A percentile compares a stretch with the other conserved stretches of the same genome.
These are phyloP conservation scores for Apiotrichum brassicae DNA, from an alignment of 1,284 basidiomycete genomes.

Conservation along the genomic window DNA sequence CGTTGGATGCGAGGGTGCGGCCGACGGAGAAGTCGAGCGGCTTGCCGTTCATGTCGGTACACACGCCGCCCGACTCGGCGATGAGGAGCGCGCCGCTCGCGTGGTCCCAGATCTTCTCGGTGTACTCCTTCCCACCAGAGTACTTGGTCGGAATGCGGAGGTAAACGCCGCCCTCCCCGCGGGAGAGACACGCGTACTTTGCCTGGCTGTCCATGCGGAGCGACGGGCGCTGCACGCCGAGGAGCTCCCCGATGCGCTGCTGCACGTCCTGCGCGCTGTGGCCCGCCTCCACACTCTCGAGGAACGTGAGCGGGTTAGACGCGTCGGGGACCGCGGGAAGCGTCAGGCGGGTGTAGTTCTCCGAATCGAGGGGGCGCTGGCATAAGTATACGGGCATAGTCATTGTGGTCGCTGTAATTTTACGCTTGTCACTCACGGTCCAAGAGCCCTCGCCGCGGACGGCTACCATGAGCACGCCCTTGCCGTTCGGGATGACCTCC, in stretches of 20 bases:
- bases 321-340: slow-evolving; percentile 35
- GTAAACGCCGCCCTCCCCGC: slow-evolving; percentile 86
- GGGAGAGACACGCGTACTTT: slow-evolving; percentile 82
- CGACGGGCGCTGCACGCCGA: slow-evolving; percentile 60
- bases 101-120: slow-evolving; percentile 96
- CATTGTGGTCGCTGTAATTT: background rate
- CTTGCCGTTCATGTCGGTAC: slow-evolving; percentile 74
- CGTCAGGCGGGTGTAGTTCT: slow-evolving; percentile 32
- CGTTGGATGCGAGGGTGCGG: slow-evolving; percentile 76
- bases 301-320: slow-evolving; percentile 52
- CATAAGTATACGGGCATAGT: background rate
- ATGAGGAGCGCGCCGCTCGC: slow-evolving; percentile 81
- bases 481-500: slow-evolving; percentile 48
- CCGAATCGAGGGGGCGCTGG: slow-evolving; percentile 29
- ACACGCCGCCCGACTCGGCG: slow-evolving; percentile 79
- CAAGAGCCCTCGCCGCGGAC: slow-evolving; percentile 71
- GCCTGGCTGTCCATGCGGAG: slow-evolving; percentile 96
- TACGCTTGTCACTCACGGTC: slow-evolving; percentile 49
- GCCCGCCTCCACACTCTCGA: slow-evolving; percentile 89
- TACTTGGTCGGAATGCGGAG: slow-evolving; percentile 74
- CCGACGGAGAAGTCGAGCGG: slow-evolving; percentile 82
- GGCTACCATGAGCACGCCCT: slow-evolving; percentile 76
- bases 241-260: slow-evolving; percentile 61
- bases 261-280: slow-evolving; percentile 86
- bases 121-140: slow-evolving; percentile 60